These are phyloP conservation scores for Backusella psychrophila DNA, from an alignment of 192 early-diverging fungal species.

Conservation along the genomic window DNA sequence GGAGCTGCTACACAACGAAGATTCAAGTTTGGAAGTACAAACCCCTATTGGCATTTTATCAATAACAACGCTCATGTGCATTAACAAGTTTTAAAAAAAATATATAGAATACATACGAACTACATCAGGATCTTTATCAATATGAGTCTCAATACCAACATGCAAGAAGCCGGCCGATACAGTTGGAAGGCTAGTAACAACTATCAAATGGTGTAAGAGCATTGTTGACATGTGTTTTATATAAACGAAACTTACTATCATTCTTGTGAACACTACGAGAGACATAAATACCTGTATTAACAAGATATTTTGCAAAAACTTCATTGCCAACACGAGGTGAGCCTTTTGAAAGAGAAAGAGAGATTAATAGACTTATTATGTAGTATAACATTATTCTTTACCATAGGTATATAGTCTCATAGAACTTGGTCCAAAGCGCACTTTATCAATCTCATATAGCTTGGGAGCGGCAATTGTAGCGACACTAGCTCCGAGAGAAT, in stretches of 20 bases:
- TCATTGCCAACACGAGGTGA: slow-evolving; percentile 27
- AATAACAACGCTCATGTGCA: not conserved
- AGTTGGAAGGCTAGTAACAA: slow-evolving; percentile 6
- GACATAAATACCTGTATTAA: slow-evolving; percentile 5
- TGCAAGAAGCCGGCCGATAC: slow-evolving; percentile 4
- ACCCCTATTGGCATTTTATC: not conserved
- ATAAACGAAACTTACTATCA: slow-evolving; percentile 7
- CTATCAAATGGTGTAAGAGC: not conserved
- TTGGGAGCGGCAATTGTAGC: slow-evolving; percentile 23
- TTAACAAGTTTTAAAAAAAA: not conserved
- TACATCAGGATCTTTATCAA: not conserved
- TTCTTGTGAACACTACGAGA: slow-evolving; percentile 15
- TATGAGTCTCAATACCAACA: slow-evolving; percentile 12
- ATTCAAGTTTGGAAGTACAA: slow-evolving; percentile 12
- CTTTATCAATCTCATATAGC: slow-evolving; percentile 13
- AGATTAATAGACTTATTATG: too few relatives aligned
- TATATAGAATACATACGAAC: slow-evolving; percentile 5
- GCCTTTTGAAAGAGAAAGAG: slow-evolving; percentile 1
- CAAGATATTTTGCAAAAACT: slow-evolving; percentile 15
- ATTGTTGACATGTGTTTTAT: not conserved
- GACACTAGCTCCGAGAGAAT: slow-evolving; percentile 25
- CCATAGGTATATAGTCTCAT: slow-evolving; percentile 24
- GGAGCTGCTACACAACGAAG: not conserved
- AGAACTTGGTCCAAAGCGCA: slow-evolving; percentile 6
- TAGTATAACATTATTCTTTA: not conserved